A percentile compares a stretch with the other conserved stretches of the same genome.
phyloP scores from a whole-genome alignment of 1,284 basidiomycete genomes.

The Microbotryomycetes sp. region DNA sequence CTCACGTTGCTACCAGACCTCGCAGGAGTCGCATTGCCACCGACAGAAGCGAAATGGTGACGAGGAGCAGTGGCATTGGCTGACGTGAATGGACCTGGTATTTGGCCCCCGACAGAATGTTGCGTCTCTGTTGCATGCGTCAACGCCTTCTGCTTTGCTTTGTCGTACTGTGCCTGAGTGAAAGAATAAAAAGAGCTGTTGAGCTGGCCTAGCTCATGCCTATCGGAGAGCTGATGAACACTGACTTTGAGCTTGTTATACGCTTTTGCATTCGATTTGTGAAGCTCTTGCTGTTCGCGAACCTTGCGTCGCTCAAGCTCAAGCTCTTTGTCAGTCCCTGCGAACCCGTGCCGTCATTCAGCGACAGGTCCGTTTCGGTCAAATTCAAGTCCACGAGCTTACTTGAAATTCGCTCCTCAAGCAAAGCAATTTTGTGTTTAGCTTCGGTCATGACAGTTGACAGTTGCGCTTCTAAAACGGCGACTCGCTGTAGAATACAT shows the following conservation, averaged over 20 bases:
- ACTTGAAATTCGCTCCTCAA: slow-evolving; percentile 17
- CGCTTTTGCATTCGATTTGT: slow-evolving; percentile 70
- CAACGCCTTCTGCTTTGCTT: slow-evolving; percentile 67
- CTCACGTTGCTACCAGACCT: neutral
- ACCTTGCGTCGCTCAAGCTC: slow-evolving; percentile 66
- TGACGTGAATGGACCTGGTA: neutral
- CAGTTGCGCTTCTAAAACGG: slow-evolving; percentile 13
- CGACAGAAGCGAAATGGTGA: neutral
- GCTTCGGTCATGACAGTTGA: slow-evolving; percentile 47
- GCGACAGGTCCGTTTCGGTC: neutral
- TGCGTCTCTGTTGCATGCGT: slow-evolving; percentile 45
- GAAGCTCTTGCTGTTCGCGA: slow-evolving; percentile 62
- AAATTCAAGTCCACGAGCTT: slow-evolving; percentile 6
- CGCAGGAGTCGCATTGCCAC: neutral
- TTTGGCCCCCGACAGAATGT: neutral
- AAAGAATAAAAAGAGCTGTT: neutral
- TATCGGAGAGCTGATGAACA: slow-evolving; percentile 7
- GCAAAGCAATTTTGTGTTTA: slow-evolving; percentile 59
- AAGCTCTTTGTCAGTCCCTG: slow-evolving; percentile 67
- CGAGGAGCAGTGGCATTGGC: neutral
- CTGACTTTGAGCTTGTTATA: slow-evolving; percentile 73
- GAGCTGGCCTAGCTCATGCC: no score
- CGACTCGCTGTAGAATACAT: slow-evolving; percentile 9
- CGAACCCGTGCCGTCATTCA: neutral
- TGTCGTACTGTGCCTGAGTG: slow-evolving; percentile 59